Percentiles rank a stretch among this genome's conserved stretches.
phyloP scores from a whole-genome alignment of 2,329 filamentous ascomycete genomes.

The Bipolaris gigantea region DNA sequence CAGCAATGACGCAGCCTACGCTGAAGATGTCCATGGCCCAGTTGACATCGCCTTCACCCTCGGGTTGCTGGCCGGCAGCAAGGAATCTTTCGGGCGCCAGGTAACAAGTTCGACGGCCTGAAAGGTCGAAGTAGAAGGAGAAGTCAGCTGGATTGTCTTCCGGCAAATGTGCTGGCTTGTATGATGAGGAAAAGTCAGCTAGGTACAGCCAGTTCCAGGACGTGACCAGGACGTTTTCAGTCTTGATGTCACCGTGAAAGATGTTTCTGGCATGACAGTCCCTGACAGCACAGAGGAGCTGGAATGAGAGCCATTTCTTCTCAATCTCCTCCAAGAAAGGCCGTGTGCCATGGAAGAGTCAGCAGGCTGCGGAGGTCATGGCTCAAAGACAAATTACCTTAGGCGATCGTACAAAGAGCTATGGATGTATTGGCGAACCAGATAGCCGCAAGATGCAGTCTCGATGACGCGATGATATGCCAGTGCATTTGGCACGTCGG shows the following conservation, averaged over 20 bases:
- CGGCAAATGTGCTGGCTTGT: slow-evolving; percentile 90
- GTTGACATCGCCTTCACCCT: slow-evolving; percentile 64
- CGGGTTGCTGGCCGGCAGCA: slow-evolving; percentile 66
- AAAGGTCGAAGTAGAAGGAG: slow-evolving; percentile 96
- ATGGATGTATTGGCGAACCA: slow-evolving; percentile 93
- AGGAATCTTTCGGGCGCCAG: slow-evolving; percentile 92
- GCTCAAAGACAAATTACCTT: slow-evolving; percentile 47
- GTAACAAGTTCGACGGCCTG: slow-evolving; percentile 88
- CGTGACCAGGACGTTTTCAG: slow-evolving; percentile 93
- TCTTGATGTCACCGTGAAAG: slow-evolving; percentile 98
- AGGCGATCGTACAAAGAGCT: slow-evolving; percentile 96
- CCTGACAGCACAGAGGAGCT: slow-evolving; percentile 85
- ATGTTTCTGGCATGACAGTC: slow-evolving; percentile 89
- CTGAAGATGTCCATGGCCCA: slow-evolving; percentile 99
- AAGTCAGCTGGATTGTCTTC: slow-evolving; percentile 98
- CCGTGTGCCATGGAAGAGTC: slow-evolving; percentile 67
- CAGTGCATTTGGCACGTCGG: slow-evolving; percentile 86
- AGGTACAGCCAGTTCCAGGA: slow-evolving; percentile 99
- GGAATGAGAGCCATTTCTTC: slow-evolving; percentile 98
- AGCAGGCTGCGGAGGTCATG: slow-evolving; percentile 15
- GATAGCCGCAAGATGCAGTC: slow-evolving; percentile 86
- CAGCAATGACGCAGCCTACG: slow-evolving; percentile 92
- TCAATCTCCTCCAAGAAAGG: slow-evolving; percentile 97
- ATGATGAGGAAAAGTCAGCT: slow-evolving; percentile 93
- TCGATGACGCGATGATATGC: slow-evolving; percentile 89